phyloP scores from a whole-genome alignment of 805 yeast genomes.

The Yamadazyma kitorensis region DNA sequence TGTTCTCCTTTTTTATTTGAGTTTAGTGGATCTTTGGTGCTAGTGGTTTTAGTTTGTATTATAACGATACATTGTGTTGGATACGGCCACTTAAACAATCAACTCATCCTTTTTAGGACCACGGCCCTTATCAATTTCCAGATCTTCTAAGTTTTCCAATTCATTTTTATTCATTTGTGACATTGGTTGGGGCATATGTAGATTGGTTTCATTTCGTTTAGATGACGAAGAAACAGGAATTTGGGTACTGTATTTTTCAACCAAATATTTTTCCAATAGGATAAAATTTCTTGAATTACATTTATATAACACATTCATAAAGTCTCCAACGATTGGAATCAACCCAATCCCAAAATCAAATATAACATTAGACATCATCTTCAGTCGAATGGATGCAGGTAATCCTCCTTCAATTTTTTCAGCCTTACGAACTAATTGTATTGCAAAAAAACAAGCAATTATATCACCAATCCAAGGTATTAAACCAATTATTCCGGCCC shows the following conservation, averaged over 20 bases:
- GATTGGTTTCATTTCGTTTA: no score
- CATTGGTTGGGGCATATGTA: no score
- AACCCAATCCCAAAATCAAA: slow-evolving; percentile 40
- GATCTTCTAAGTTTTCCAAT: slow-evolving; percentile 5
- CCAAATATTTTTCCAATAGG: slow-evolving; percentile 38
- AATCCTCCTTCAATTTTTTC: slow-evolving; percentile 36
- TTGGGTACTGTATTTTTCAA: slow-evolving; percentile 23
- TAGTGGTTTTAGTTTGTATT: no score
- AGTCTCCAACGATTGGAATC: slow-evolving; percentile 76
- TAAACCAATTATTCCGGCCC: slow-evolving; percentile 42
- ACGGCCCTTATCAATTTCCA: slow-evolving; percentile 1
- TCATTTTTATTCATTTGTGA: slow-evolving; percentile 5
- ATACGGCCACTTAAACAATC: slow-evolving; percentile 9
- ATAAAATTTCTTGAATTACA: slow-evolving; percentile 74
- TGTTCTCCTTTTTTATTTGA: no score
- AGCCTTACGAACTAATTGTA: slow-evolving; percentile 30
- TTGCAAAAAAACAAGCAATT: slow-evolving; percentile 27
- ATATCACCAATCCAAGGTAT: slow-evolving; percentile 42
- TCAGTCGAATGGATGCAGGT: slow-evolving; percentile 26
- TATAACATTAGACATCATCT: slow-evolving; percentile 38
- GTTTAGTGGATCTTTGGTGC: no score
- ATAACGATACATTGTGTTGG: no score
- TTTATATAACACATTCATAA: slow-evolving; percentile 68
- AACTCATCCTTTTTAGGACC: slow-evolving; percentile 8
- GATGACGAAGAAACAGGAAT: neutral